phyloP scores from a whole-genome alignment of 2,329 filamentous ascomycete genomes.

The Colletotrichum plurivorum region DNA sequence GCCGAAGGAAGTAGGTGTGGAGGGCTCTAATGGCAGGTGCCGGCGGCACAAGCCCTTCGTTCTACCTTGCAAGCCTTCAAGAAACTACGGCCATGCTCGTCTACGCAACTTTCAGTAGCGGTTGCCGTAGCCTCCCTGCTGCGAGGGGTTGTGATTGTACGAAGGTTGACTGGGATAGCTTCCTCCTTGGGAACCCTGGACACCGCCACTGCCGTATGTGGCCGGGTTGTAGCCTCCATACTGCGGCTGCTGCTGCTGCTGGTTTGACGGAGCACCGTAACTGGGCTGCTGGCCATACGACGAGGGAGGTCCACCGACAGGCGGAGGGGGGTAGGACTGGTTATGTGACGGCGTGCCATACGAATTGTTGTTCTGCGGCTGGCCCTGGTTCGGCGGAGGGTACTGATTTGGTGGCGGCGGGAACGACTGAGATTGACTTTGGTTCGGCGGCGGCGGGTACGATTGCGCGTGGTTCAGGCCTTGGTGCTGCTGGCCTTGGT shows the following conservation, averaged over 20 bases:
- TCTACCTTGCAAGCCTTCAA: not conserved
- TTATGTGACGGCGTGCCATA: slow-evolving; percentile 35
- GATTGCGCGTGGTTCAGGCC: slow-evolving; percentile 37
- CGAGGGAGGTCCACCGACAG: slow-evolving; percentile 30
- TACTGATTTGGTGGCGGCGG: slow-evolving; percentile 42
- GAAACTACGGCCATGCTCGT: not conserved
- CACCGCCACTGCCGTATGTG: slow-evolving; percentile 47
- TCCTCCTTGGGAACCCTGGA: slow-evolving; percentile 47
- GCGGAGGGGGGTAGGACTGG: slow-evolving; percentile 43
- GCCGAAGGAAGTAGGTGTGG: not conserved
- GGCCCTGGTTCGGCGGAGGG: slow-evolving; percentile 38
- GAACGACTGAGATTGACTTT: slow-evolving; percentile 35
- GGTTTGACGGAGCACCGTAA: slow-evolving; percentile 40
- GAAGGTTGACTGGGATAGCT: slow-evolving; percentile 51
- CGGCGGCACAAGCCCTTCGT: not conserved
- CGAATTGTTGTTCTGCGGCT: slow-evolving; percentile 40
- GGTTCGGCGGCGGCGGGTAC: slow-evolving; percentile 43
- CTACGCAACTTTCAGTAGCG: slow-evolving; percentile 36
- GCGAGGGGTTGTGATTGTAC: slow-evolving; percentile 39
- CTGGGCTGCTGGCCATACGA: slow-evolving; percentile 39
- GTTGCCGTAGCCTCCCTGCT: slow-evolving; percentile 41
- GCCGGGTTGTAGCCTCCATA: slow-evolving; percentile 48
- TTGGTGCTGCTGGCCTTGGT: slow-evolving; percentile 33
- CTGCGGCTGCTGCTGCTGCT: slow-evolving; percentile 36
- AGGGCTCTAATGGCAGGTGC: not conserved